A percentile compares a stretch with the other conserved stretches of the same genome.
phyloP scores from a whole-genome alignment of 1,139 yeast species.

The Blastobotrys illinoisensis region DNA sequence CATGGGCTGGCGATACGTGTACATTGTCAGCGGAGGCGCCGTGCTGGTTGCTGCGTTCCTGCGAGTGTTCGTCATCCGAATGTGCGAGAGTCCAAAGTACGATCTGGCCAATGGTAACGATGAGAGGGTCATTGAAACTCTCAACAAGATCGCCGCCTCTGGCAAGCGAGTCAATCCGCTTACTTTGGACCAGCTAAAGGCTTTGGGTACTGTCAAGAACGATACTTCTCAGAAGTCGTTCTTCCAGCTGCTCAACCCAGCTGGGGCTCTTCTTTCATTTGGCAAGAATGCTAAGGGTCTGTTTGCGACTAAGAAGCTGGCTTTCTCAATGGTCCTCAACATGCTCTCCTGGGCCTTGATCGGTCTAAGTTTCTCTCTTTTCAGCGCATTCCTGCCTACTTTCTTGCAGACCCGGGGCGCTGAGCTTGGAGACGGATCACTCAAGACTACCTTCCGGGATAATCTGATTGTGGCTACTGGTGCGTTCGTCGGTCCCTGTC shows the following conservation, averaged over 20 bases:
- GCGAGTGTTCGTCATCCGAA: conserved; percentile 42
- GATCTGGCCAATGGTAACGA: conserved; percentile 47
- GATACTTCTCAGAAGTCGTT: conserved; percentile 3
- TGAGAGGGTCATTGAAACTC: conserved; percentile 37
- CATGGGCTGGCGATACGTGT: conserved; percentile 55
- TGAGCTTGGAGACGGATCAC: conserved; percentile 34
- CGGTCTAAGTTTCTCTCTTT: conserved; percentile 48
- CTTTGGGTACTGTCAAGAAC: conserved; percentile 31
- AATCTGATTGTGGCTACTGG: conserved; percentile 45
- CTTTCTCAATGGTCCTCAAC: conserved; percentile 38
- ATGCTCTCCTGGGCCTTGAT: conserved; percentile 44
- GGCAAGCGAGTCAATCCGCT: conserved; percentile 15
- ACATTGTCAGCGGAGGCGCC: conserved; percentile 47
- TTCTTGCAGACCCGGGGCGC: conserved; percentile 46
- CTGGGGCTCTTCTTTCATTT: conserved; percentile 4
- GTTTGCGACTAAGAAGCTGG: conserved; percentile 37
- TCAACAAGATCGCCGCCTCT: conserved; percentile 16
- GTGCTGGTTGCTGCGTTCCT: conserved; percentile 45
- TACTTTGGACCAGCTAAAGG: conserved; percentile 38
- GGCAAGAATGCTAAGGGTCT: conserved; percentile 25
- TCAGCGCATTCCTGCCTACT: conserved; percentile 45
- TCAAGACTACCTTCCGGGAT: conserved; percentile 44
- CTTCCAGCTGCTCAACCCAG: conserved; percentile 6
- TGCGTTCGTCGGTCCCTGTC: conserved; percentile 49
- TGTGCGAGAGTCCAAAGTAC: conserved; percentile 54